Evolutionary conservation across 1,284 basidiomycete genomes (phyloP), one percentile per base, ranked within the genome.

Genomic region (Marasmius tenuissimus): DNA sequence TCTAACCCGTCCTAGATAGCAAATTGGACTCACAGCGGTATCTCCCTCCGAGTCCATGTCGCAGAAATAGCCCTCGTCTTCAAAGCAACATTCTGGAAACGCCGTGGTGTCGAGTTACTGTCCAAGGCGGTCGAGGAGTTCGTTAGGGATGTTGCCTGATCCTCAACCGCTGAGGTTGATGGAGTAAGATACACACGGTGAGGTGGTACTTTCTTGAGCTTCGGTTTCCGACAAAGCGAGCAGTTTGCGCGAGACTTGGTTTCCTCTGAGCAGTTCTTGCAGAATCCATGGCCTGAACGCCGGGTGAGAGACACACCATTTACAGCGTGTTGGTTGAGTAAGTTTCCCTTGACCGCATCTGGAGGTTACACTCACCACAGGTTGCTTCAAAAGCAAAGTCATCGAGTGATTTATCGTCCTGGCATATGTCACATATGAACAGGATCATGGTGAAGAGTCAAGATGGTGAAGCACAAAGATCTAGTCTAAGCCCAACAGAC

Each of bases 361-460:
- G n/a, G n/a, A 16, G n/a, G n/a, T 18, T 27, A 20, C 33, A 54
- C 62, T 53, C 27, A 63, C 62, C 59, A 52, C 62, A 63, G 11
- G 56, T n/a, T 4, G 34, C 12, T 18, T 60, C 51, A 14, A 63
- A 63, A 33, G 55, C 39, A 42, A 61, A 63, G 0, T 35, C 33
- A 11, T 61, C 62, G 4, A 63, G 20, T 7, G 56, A 33, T 12
- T 37, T 20, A 2, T 34, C 35, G 34, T 61, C 52, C 22, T 61
- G 55, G 42, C 62, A 63, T 12, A 63, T 63, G 27, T 63, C 62
- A 34, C 62, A 63, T 54, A 54, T 20, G 7, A 61, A 14, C 3
- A 50, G 34, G 16, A 38, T 10, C 38, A 45, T 54, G 27, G 48
- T 49, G 48, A 6, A 49, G 11, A 27, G 48, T 3, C 4, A 18